phyloP scores from a whole-genome alignment of 1,139 yeast genomes.

The Zygotorulaspora mrakii region DNA sequence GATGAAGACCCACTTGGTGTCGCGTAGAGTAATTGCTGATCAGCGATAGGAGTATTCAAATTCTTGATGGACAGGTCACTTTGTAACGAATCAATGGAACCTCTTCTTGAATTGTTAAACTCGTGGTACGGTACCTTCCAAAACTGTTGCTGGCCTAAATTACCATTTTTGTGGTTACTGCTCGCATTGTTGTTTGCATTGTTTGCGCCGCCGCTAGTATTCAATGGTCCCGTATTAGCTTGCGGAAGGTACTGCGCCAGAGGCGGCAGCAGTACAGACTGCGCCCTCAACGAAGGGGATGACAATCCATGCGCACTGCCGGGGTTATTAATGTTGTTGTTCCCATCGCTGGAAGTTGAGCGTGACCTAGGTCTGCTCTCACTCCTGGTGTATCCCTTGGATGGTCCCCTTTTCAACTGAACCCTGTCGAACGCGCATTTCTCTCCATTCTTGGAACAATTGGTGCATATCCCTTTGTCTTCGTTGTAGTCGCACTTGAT shows the following conservation, averaged over 20 bases:
- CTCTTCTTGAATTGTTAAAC: constrained; percentile 31
- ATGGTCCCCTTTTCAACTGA: constrained; percentile 74
- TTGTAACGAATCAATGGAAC: constrained; percentile 32
- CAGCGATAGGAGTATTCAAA: constrained; percentile 19
- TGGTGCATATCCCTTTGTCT: constrained; percentile 26
- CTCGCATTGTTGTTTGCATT: constrained; percentile 5
- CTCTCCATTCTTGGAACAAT: constrained; percentile 30
- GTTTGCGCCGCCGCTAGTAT: constrained; percentile 2
- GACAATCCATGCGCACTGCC: constrained; percentile 12
- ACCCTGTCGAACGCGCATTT: constrained; percentile 46
- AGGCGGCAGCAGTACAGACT: constrained; percentile 31
- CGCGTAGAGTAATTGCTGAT: constrained; percentile 18
- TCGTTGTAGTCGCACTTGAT: constrained; percentile 37
- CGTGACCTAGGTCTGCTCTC: constrained; percentile 32
- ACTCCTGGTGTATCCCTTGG: constrained; percentile 55
- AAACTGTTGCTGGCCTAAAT: constrained; percentile 31
- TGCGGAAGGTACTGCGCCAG: constrained; percentile 32
- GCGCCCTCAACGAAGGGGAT: constrained; percentile 16
- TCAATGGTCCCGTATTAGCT: constrained; percentile 9
- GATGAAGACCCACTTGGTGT: constrained; percentile 12
- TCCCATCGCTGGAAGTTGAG: constrained; percentile 37
- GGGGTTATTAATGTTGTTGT: constrained; percentile 13
- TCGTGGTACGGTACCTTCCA: constrained; percentile 38
- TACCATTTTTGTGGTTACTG: background rate
- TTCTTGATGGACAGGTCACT: constrained; percentile 30